Evolutionary conservation across 2,329 filamentous ascomycete species (phyloP).

Genomic region (Fusarium heterosporum): DNA sequence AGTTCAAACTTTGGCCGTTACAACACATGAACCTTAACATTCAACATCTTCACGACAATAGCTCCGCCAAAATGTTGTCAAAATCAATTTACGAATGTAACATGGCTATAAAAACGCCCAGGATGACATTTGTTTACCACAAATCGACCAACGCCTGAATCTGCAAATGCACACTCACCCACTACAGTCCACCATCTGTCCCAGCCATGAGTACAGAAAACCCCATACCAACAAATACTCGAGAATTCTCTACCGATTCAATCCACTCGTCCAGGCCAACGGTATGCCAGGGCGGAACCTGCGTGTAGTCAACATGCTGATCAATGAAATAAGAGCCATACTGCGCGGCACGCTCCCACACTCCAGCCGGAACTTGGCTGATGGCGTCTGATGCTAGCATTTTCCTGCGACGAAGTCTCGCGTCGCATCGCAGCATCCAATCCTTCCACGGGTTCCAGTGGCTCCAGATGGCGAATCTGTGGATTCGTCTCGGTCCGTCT

Average conservation of each 20-base stretch:
- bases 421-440: neutral
- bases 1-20: neutral
- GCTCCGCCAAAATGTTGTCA: neutral
- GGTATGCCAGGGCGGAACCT: neutral
- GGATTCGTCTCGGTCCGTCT: neutral
- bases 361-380: neutral
- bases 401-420: neutral
- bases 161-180: neutral
- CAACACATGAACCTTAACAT: neutral
- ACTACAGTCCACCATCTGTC: neutral
- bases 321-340: neutral
- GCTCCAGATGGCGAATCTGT: neutral
- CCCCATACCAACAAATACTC: neutral
- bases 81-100: neutral
- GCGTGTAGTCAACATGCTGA: too few relatives aligned
- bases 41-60: neutral
- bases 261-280: slow-evolving; percentile 9
- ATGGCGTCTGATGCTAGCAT: neutral
- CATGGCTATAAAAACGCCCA: neutral
- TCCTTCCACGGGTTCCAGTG: slow-evolving; percentile 7
- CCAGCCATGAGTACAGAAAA: neutral
- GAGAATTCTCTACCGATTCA: neutral
- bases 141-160: neutral
- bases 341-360: too few relatives aligned
- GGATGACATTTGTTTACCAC: neutral